phyloP scores from a whole-genome alignment of 2,329 filamentous ascomycete species.

The Epichloe glyceriae region DNA sequence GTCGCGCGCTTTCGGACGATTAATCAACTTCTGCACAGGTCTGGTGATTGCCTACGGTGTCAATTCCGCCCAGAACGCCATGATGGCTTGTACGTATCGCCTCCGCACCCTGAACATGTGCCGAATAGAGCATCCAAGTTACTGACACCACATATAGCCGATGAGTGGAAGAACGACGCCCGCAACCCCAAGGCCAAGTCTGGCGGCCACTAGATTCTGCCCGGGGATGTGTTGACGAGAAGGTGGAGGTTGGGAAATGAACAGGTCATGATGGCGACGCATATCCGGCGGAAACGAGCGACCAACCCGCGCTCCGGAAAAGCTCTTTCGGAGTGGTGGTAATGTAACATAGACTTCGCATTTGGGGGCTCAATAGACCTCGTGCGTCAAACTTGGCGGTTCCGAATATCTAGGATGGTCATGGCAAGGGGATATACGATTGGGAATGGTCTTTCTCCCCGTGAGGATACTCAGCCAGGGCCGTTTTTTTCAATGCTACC shows the following conservation, averaged over 20 bases:
- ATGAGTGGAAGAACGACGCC: constrained; percentile 94
- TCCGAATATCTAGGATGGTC: not conserved
- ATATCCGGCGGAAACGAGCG: constrained; percentile 15
- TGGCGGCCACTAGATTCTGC: constrained; percentile 29
- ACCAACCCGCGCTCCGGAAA: constrained; percentile 6
- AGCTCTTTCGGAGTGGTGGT: constrained; percentile 15
- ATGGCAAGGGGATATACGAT: not conserved
- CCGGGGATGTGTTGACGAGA: constrained; percentile 11
- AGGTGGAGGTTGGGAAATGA: not conserved
- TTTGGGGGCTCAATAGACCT: constrained; percentile 21
- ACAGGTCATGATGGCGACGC: constrained; percentile 9
- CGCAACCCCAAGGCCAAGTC: constrained; percentile 58
- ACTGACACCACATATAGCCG: constrained; percentile 43
- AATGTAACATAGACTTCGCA: constrained; percentile 31
- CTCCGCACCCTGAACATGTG: not conserved
- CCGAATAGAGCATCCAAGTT: constrained; percentile 1
- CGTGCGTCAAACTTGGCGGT: constrained; percentile 8
- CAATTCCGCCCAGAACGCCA: constrained; percentile 66
- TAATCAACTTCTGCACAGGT: constrained; percentile 39
- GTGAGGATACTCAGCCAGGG: not conserved
- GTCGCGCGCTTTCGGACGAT: not conserved
- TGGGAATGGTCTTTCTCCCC: too few species aligned
- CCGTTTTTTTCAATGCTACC: too few species aligned
- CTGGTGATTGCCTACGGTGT: constrained; percentile 80
- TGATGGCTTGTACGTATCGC: constrained; percentile 56